A percentile compares a stretch with the other conserved stretches of the same genome.
Conservation (phyloP, 2,329 filamentous ascomycete species). For the Phyllachora maydis region DNA sequence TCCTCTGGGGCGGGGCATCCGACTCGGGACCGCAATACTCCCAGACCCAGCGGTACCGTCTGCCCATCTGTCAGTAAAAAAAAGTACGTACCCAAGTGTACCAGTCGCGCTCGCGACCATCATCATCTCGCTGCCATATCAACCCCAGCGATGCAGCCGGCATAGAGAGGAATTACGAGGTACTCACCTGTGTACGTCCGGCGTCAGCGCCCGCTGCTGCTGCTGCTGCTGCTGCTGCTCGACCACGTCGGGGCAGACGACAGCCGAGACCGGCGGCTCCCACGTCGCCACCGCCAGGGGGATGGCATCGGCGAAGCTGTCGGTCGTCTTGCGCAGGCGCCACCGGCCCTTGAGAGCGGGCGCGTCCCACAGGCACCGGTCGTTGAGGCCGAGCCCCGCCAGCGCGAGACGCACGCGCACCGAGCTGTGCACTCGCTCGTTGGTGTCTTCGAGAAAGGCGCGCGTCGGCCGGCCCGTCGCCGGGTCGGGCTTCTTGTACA, state of each 20-base stretch:
- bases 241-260: constrained; percentile 3
- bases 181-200: too few species aligned
- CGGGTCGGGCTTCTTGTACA: constrained; percentile 22
- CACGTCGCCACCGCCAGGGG: constrained; percentile 6
- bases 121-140: too few species aligned
- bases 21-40: constrained; percentile 24
- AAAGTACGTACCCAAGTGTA: too few species aligned
- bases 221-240: too few species aligned
- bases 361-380: constrained; percentile 23
- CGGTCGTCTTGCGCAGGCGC: constrained; percentile 16
- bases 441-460: constrained; percentile 25
- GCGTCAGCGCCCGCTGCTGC: too few species aligned
- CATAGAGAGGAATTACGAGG: too few species aligned
- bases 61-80: too few species aligned
- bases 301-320: constrained; percentile 14
- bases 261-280: constrained; percentile 7
- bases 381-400: constrained; percentile 26
- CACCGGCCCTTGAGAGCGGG: constrained; percentile 20
- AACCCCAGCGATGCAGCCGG: too few species aligned
- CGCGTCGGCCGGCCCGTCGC: constrained; percentile 13
- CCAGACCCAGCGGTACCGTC: constrained; percentile 37
- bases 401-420: constrained; percentile 30
- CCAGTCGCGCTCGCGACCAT: too few species aligned
- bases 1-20: constrained; percentile 16
- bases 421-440: constrained; percentile 32